A percentile compares a stretch with the other conserved stretches of the same genome.
Evolutionary conservation across 805 yeast genomes (phyloP).

Genomic region (Kuraishia floccosa): DNA sequence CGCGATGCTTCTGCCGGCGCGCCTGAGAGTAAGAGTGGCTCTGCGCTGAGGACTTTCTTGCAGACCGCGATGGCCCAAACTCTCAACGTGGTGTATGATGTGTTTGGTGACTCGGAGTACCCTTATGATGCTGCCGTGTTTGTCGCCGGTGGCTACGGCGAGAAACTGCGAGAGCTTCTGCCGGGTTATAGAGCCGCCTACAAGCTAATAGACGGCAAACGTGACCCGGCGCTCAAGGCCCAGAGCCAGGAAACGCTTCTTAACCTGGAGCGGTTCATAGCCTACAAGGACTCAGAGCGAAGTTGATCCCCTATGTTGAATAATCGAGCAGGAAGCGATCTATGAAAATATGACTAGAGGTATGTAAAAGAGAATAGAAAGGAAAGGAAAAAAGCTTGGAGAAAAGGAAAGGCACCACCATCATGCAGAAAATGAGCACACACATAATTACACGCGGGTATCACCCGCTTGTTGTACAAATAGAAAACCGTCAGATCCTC

Average conservation of each 20-base stretch:
- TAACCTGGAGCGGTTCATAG: conserved; percentile 66
- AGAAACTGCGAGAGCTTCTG: conserved; percentile 26
- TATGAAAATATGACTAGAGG: too few species aligned
- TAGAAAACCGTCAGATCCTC: background rate
- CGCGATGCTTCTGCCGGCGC: too few species aligned
- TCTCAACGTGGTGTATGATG: conserved; percentile 58
- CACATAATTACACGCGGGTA: background rate
- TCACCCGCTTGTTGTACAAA: background rate
- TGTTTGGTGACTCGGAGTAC: conserved; percentile 64
- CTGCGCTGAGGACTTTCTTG: conserved; percentile 4
- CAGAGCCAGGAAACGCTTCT: conserved; percentile 55
- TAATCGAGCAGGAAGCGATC: too few species aligned
- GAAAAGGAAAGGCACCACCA: background rate
- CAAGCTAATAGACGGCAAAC: conserved; percentile 59
- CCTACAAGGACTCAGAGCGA: conserved; percentile 51
- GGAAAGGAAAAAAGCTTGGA: too few species aligned
- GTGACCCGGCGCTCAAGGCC: conserved; percentile 40
- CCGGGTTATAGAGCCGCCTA: conserved; percentile 40
- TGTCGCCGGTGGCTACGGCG: conserved; percentile 37
- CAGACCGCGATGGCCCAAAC: conserved; percentile 36
- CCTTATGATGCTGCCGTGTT: conserved; percentile 62
- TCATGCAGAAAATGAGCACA: background rate
- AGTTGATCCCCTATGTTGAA: too few species aligned
- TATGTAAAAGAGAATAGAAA: background rate
- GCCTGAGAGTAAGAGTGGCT: too few species aligned